A percentile compares a stretch with the other conserved stretches of the same genome.
phyloP scores from a whole-genome alignment of 2,329 filamentous ascomycete species.

The Dendryphion nanum region DNA sequence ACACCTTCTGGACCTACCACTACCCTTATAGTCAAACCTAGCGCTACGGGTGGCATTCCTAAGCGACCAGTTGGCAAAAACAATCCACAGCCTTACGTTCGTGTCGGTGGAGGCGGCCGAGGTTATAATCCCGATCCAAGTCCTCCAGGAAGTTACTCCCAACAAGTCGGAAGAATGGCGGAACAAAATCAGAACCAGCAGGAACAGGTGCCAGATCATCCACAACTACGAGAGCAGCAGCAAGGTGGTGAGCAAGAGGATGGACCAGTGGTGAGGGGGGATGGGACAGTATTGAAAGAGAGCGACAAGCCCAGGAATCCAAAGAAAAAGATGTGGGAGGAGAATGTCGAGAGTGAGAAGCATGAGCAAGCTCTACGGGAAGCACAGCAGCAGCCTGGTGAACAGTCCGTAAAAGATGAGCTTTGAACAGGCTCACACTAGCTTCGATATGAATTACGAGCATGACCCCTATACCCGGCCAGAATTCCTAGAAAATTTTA shows the following conservation, averaged over 20 bases:
- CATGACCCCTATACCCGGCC: too few species aligned
- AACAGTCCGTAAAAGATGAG: constrained; percentile 19
- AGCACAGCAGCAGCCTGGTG: constrained; percentile 4
- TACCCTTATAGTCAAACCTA: constrained; percentile 46
- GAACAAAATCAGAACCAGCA: constrained; percentile 30
- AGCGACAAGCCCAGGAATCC: constrained; percentile 49
- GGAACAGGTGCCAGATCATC: constrained; percentile 7
- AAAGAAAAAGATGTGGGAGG: constrained; percentile 63
- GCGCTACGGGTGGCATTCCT: constrained; percentile 40
- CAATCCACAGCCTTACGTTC: constrained; percentile 35
- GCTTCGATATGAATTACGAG: too few species aligned
- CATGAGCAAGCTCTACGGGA: constrained; percentile 22
- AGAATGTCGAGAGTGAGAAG: constrained; percentile 36
- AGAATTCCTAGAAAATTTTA: too few species aligned
- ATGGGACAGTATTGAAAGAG: constrained; percentile 47
- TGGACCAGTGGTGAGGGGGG: constrained; percentile 40
- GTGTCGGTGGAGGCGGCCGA: constrained; percentile 52
- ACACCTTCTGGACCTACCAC: constrained; percentile 19
- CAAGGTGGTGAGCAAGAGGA: constrained; percentile 25
- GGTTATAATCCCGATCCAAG: constrained; percentile 43
- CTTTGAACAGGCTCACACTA: too few species aligned
- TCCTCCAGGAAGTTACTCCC: constrained; percentile 34
- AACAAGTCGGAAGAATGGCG: constrained; percentile 45
- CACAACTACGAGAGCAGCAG: constrained; percentile 15
- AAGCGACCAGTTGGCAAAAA: constrained; percentile 26